A percentile compares a stretch with the other conserved stretches of the same genome.
Conservation (phyloP, 1,284 basidiomycete genomes). For the Microbotryum silenes-acaulis region DNA sequence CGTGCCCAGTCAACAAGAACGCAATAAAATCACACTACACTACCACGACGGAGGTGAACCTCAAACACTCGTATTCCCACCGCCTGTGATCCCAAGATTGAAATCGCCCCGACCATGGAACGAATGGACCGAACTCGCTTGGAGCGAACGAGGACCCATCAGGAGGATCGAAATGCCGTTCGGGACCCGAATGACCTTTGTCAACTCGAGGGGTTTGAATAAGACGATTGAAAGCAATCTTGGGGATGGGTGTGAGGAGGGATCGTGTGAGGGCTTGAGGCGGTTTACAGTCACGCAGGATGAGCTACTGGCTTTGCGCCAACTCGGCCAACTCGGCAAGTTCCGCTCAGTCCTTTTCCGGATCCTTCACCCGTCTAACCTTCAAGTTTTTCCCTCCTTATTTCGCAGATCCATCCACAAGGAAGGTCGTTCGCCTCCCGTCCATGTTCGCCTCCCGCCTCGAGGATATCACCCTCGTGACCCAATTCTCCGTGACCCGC, state of each 20-base stretch:
- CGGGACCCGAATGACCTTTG: neutral
- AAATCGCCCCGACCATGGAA: too few relatives aligned
- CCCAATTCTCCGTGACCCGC: conserved; percentile 21
- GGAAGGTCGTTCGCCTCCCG: neutral
- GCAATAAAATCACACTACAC: too few relatives aligned
- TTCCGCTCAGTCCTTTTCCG: neutral
- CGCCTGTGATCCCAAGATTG: too few relatives aligned
- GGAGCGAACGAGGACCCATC: neutral
- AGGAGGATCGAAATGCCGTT: conserved; percentile 6
- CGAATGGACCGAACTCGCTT: too few relatives aligned
- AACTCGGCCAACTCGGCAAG: conserved; percentile 7
- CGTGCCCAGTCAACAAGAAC: too few relatives aligned
- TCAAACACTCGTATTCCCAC: too few relatives aligned
- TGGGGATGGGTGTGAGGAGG: neutral
- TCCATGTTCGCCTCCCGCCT: neutral
- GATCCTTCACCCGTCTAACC: neutral
- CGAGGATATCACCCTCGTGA: conserved; percentile 17
- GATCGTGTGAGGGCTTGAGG: neutral
- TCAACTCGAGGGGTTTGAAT: neutral
- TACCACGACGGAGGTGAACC: too few relatives aligned
- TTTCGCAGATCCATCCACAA: neutral
- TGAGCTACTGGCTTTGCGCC: conserved; percentile 1
- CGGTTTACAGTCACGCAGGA: conserved; percentile 1
- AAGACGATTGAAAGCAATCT: neutral
- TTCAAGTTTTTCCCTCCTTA: neutral